Conservation (phyloP, 768 basidiomycete genomes). For the Pleurotus cornucopiae region DNA sequence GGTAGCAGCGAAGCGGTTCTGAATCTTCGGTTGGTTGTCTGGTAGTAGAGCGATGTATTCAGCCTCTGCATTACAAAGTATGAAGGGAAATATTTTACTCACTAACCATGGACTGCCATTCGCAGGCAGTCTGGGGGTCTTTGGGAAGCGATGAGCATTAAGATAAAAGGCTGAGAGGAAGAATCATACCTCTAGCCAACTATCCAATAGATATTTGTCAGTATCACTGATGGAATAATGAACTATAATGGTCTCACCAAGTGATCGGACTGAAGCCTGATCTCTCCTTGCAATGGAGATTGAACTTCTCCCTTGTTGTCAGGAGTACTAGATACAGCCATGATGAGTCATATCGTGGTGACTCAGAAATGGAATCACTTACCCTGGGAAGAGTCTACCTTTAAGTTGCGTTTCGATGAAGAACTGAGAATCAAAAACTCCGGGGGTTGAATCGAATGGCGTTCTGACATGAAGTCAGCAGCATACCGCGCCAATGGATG, state of each 20-base stretch:
- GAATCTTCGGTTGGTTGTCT: constrained; percentile 30
- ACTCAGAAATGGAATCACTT: constrained; percentile 11
- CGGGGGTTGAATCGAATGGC: constrained; percentile 44
- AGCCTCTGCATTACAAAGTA: not conserved
- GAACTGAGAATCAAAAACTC: constrained; percentile 39
- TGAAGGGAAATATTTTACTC: constrained; percentile 7
- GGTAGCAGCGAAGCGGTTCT: constrained; percentile 31
- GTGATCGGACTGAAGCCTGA: constrained; percentile 42
- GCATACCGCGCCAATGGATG: not conserved
- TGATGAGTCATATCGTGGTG: constrained; percentile 1
- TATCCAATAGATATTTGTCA: constrained; percentile 4
- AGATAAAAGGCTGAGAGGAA: not conserved
- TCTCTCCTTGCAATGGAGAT: constrained; percentile 34
- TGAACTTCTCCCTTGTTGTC: constrained; percentile 34
- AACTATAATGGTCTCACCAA: constrained; percentile 15
- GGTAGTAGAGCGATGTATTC: not conserved
- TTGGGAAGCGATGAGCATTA: constrained; percentile 1
- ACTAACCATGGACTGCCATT: constrained; percentile 42
- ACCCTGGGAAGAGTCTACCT: constrained; percentile 39
- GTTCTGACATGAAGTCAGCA: constrained; percentile 17
- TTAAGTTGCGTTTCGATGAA: constrained; percentile 42
- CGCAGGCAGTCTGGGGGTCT: constrained; percentile 42
- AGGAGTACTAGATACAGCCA: constrained; percentile 23
- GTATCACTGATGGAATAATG: not conserved
- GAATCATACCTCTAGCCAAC: constrained; percentile 22